Evolutionary conservation across 371 early-diverging fungal genomes (phyloP).

Genomic region (Mucor saturninus): DNA sequence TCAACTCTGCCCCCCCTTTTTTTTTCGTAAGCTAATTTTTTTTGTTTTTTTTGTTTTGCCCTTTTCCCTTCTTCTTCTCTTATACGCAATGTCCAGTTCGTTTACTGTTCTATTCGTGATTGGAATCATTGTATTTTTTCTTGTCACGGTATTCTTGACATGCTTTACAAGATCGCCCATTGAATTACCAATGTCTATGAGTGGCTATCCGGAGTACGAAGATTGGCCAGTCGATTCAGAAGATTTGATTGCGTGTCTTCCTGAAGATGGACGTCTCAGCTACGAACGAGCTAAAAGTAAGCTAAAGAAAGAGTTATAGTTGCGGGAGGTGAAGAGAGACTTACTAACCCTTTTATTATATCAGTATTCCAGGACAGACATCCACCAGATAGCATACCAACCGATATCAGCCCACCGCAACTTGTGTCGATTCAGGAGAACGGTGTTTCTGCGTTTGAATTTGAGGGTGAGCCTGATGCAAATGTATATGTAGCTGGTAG

Average conservation of each 20-base stretch:
- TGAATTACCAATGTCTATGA: slow-evolving; percentile 33
- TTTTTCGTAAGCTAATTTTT: not conserved
- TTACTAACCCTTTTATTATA: not conserved
- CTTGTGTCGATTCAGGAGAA: slow-evolving; percentile 78
- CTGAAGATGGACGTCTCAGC: slow-evolving; percentile 50
- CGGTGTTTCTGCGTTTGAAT: slow-evolving; percentile 86
- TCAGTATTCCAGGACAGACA: slow-evolving; percentile 57
- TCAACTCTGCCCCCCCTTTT: not conserved
- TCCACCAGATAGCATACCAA: slow-evolving; percentile 66
- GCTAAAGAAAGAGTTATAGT: not conserved
- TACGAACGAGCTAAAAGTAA: slow-evolving; percentile 54
- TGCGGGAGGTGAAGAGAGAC: not conserved
- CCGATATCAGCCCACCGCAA: slow-evolving; percentile 68
- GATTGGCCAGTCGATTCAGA: slow-evolving; percentile 44
- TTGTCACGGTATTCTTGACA: slow-evolving; percentile 35
- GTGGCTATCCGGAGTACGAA: slow-evolving; percentile 40
- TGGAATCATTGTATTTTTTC: slow-evolving; percentile 42
- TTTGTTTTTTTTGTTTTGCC: not conserved
- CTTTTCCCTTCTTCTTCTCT: slow-evolving; percentile 1
- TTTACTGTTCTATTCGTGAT: slow-evolving; percentile 40
- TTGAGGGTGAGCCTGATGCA: slow-evolving; percentile 70
- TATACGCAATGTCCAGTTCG: slow-evolving; percentile 20
- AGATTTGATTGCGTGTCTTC: slow-evolving; percentile 36
- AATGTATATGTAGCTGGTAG: slow-evolving; percentile 75
- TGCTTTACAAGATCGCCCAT: slow-evolving; percentile 46